Percentiles rank a stretch among this genome's conserved stretches.
These are phyloP conservation scores for Melaleuca alternifolia DNA, from an alignment of 345 rosid genomes.

Conservation along the genomic window DNA sequence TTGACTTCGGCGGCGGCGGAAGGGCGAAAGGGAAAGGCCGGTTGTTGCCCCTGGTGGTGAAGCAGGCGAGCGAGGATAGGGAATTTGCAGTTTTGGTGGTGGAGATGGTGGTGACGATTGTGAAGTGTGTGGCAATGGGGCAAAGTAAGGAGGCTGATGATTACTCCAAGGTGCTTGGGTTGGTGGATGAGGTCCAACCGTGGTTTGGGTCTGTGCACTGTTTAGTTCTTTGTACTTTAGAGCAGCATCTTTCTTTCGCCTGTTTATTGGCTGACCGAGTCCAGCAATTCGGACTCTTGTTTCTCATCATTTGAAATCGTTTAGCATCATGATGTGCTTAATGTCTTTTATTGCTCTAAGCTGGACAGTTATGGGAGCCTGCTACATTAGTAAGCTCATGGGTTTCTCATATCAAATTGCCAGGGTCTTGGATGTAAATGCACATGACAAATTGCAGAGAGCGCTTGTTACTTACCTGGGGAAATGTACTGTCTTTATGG, in stretches of 20 bases:
- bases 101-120: constrained; percentile 38
- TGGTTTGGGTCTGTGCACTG: constrained; percentile 55
- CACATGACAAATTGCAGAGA: constrained; percentile 46
- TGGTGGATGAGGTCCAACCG: constrained; percentile 52
- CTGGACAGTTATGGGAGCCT: background rate
- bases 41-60: constrained; percentile 20
- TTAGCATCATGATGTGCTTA: background rate
- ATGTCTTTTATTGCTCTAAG: background rate
- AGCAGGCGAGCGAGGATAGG: constrained; percentile 24
- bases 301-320: background rate
- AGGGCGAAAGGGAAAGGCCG: background rate
- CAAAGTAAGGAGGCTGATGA: constrained; percentile 23
- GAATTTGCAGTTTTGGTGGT: constrained; percentile 43
- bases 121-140: constrained; percentile 39
- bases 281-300: background rate
- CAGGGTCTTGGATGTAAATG: constrained; percentile 56
- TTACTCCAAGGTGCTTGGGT: constrained; percentile 24
- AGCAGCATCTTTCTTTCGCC: background rate
- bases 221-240: background rate
- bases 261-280: background rate
- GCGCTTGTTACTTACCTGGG: constrained; percentile 38
- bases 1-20: background rate
- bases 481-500: constrained; percentile 39
- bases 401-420: background rate
- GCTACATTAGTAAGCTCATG: background rate